Evolutionary conservation across 306 rosid species (phyloP), one percentile per base, ranked within the genome.

Genomic region (Elaeagnus macrophylla): DNA sequence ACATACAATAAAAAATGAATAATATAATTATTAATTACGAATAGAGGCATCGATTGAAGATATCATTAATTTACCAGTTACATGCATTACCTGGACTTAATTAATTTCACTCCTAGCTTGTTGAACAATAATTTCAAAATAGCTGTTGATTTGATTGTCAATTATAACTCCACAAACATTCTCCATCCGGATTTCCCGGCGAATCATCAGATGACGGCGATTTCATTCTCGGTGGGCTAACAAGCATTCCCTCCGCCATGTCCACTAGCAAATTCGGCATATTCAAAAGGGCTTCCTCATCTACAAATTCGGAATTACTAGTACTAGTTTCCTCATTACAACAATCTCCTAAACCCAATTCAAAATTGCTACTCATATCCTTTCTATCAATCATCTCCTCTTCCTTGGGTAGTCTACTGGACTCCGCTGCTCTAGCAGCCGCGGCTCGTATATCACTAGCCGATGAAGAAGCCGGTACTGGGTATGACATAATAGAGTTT

Each of bases 361-460:
- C 14, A 9, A 5, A 9, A n/a, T n/a, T 10, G 3, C n/a, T 9
- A 42, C 12, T 10, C n/a, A 5, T 42, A 9, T 10, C 8, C n/a
- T 12, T 14, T 8, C 64, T 47, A 43, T 40, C 38, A 39, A 16
- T 8, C 7, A 13, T 7, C 7, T 38, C 54, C 15, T 36, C 15
- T 42, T 53, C 54, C 15, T 32, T 14, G 12, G 35, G 14, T 18
- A 18, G 62, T 15, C 43, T 12, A 73, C 48, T 74, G 0, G 79
- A 61, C 57, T 74, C 81, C 0, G 96, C 95, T 0, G 99, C 99
- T 0, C 74, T 72, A 1, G 93, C 83, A 0, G 99, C 99, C 1
- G 99, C 99, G 0, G 85, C 77, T 0, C 86, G 78, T 5, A 91
- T 84, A 45, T 91, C 95, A 1, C 72, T 12, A 0, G 89, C 70